Evolutionary conservation across 345 rosid genomes (phyloP), one percentile per base, ranked within the genome.

Genomic region (Populus tremula): DNA sequence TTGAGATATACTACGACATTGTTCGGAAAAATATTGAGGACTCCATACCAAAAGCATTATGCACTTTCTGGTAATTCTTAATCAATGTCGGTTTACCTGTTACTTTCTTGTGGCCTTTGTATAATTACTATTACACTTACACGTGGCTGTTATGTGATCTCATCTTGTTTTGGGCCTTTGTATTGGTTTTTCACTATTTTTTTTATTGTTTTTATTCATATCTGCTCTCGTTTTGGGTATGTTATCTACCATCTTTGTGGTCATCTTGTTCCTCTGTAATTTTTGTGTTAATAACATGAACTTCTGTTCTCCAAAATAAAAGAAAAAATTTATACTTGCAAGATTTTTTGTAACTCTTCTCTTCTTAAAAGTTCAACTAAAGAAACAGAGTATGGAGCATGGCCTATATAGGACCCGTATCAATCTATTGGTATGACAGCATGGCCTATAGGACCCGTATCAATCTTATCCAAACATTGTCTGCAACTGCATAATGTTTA

Each of bases 1-100:
- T 88, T 96, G 66, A 86, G 85, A 83, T 96, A 66, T 96, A 96
- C 80, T 96, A 94, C 29, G 97, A 94, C 87, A 92, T 96, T 84
- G 99, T 91, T 39, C 86, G 99, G 83, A 96, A 90, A 90, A 94
- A 94, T 83, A 87, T 96, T 41, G 94, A 91, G 86, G 98, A 96
- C 82, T 84, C 82, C 4, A 81, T 92, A 67, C 99, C 99, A 35
- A 96, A 94, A 87, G 94, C 99, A 73, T 96, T 77, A 96, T 96
- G 96, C 99, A 94, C 85, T 96, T 96, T 83, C 86, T 96, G 94
- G 99, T 83, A 88, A 85, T 78, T 23, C 79, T 72, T 75, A 17
- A 75, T 54, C 13, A 14, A 20, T 64, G 20, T 33, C 0, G 62
- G 66, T 18, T 13, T 31, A 59, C 70, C 18, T 50, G n/a, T 27